A percentile compares a stretch with the other conserved stretches of the same genome.
Conservation (phyloP, 2,329 filamentous ascomycete genomes). For the Alternaria sp. region DNA sequence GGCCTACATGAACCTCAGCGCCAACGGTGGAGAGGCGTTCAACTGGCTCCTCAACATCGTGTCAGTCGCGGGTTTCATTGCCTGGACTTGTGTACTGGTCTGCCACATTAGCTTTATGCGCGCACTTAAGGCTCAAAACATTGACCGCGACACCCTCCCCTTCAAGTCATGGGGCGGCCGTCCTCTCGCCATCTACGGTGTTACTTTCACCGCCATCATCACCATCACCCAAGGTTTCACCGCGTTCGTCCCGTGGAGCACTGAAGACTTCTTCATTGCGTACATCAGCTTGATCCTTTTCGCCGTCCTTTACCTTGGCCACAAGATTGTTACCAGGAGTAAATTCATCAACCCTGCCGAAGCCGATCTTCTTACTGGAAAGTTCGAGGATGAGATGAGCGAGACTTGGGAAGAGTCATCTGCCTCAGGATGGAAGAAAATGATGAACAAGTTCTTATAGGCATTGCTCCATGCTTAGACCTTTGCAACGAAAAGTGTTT, state of each 20-base stretch:
- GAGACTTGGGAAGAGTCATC: constrained; percentile 47
- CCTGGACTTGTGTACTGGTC: constrained; percentile 51
- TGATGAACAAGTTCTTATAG: constrained; percentile 37
- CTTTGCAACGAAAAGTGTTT: constrained; percentile 20
- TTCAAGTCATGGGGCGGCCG: constrained; percentile 48
- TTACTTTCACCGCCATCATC: constrained; percentile 51
- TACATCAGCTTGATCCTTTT: constrained; percentile 53
- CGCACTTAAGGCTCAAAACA: constrained; percentile 49
- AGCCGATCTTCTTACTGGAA: constrained; percentile 55
- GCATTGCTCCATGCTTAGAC: not conserved
- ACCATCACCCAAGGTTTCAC: constrained; percentile 54
- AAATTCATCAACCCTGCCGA: constrained; percentile 52
- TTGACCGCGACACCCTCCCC: constrained; percentile 49
- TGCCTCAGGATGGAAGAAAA: constrained; percentile 43
- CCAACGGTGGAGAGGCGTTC: constrained; percentile 68
- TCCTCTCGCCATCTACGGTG: constrained; percentile 48
- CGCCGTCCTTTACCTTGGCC: constrained; percentile 64
- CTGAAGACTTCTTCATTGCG: constrained; percentile 49
- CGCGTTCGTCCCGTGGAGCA: constrained; percentile 51
- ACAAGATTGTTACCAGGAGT: constrained; percentile 58
- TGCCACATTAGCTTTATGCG: constrained; percentile 51
- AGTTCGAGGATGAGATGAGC: constrained; percentile 40
- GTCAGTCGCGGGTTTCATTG: constrained; percentile 52
- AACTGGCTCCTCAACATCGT: constrained; percentile 53
- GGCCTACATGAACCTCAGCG: constrained; percentile 73